Evolutionary conservation across 2,329 filamentous ascomycete species (phyloP).

Genomic region (Colletotrichum neosansevieriae): DNA sequence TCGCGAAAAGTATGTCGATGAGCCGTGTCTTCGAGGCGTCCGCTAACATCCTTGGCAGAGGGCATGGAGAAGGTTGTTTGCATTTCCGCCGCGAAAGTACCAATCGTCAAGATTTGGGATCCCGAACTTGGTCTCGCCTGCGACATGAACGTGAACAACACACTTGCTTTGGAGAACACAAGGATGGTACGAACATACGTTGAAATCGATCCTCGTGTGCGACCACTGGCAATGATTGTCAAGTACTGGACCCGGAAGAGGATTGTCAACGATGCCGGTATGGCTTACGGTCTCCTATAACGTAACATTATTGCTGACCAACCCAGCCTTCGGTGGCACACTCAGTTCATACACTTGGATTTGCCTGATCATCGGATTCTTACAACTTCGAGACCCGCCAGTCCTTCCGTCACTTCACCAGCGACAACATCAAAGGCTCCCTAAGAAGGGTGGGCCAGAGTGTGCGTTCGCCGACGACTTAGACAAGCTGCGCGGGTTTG

Average conservation of each 20-base stretch:
- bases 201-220: constrained; percentile 88
- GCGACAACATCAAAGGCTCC: constrained; percentile 70
- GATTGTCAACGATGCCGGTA: constrained; percentile 96
- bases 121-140: constrained; percentile 89
- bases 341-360: constrained; percentile 99
- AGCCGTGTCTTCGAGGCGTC: not conserved
- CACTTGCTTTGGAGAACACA: constrained; percentile 93
- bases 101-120: constrained; percentile 99
- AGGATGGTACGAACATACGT: constrained; percentile 98
- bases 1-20: constrained; percentile 80
- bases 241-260: constrained; percentile 97
- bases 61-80: constrained; percentile 98
- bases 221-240: constrained; percentile 94
- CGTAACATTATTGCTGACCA: constrained; percentile 38
- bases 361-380: constrained; percentile 95
- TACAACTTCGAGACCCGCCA: constrained; percentile 87
- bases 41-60: constrained; percentile 66
- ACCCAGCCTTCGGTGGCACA: constrained; percentile 86
- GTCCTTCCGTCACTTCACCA: constrained; percentile 89
- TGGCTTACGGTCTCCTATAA: constrained; percentile 50
- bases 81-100: constrained; percentile 93
- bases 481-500: constrained; percentile 78
- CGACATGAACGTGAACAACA: constrained; percentile 99
- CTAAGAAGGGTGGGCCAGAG: constrained; percentile 70
- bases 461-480: constrained; percentile 91